Evolutionary conservation across 1,284 basidiomycete genomes (phyloP).

Genomic region (Leucoagaricus sp.): DNA sequence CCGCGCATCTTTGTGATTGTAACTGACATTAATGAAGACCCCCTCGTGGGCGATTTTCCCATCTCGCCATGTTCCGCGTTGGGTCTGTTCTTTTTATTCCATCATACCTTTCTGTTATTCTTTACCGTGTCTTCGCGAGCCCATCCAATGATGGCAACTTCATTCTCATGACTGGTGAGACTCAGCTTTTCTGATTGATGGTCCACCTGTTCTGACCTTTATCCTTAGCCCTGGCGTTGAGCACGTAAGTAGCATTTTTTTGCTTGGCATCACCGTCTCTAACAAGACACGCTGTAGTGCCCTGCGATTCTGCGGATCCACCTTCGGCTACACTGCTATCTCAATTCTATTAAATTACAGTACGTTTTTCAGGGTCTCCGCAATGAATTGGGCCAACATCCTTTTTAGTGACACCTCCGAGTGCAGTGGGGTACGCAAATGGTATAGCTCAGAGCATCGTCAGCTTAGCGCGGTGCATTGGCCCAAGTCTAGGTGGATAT

Average conservation of each 20-base stretch:
- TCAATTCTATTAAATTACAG: constrained; percentile 82
- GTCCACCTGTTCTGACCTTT: not conserved
- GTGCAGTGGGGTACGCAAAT: constrained; percentile 74
- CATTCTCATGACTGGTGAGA: constrained; percentile 69
- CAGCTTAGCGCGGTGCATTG: constrained; percentile 76
- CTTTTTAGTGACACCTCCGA: constrained; percentile 73
- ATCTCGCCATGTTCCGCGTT: constrained; percentile 82
- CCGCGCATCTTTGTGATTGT: not conserved
- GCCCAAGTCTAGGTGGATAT: constrained; percentile 77
- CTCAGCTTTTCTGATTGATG: constrained; percentile 1
- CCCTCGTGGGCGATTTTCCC: constrained; percentile 80
- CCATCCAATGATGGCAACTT: constrained; percentile 61
- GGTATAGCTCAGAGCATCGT: constrained; percentile 84
- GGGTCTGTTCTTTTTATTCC: constrained; percentile 79
- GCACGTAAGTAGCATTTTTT: constrained; percentile 58
- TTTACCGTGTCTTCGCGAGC: constrained; percentile 71
- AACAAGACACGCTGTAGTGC: constrained; percentile 44
- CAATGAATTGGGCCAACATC: not conserved
- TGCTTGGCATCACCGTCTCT: constrained; percentile 9
- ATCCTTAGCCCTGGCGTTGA: constrained; percentile 59
- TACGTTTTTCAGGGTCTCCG: constrained; percentile 34
- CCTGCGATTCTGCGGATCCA: constrained; percentile 73
- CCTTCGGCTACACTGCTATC: constrained; percentile 78
- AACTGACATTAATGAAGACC: constrained; percentile 32
- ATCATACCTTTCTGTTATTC: constrained; percentile 70